Conservation (phyloP, 2,329 filamentous ascomycete species). For the Byssoonygena ceratinophila region DNA sequence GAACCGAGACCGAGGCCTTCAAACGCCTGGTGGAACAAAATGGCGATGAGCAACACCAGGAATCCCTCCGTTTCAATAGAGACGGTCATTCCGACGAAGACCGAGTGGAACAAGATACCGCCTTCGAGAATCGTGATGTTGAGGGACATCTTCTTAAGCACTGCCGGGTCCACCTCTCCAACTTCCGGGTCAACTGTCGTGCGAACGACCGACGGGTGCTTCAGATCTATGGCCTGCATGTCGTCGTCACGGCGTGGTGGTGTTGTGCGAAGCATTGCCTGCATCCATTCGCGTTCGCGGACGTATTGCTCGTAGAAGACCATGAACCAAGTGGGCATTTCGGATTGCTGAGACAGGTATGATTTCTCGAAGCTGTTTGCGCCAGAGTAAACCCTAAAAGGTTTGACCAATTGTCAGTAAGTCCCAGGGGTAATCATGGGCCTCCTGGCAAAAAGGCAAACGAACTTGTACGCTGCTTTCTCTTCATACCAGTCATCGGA, state of each 20-base stretch:
- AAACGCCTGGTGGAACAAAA: conserved; percentile 68
- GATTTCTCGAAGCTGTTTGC: conserved; percentile 10
- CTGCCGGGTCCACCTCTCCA: conserved; percentile 27
- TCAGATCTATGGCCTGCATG: conserved; percentile 21
- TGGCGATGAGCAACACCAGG: conserved; percentile 47
- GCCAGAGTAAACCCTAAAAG: conserved; percentile 10
- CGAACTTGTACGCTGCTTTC: conserved; percentile 12
- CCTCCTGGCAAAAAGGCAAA: too few species aligned
- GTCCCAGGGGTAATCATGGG: too few species aligned
- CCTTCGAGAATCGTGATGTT: conserved; percentile 63
- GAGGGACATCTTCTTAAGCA: conserved; percentile 51
- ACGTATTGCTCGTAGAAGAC: conserved; percentile 45
- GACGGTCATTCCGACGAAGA: conserved; percentile 64
- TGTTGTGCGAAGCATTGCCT: conserved; percentile 50
- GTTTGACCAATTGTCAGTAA: background rate
- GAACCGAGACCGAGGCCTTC: conserved; percentile 64
- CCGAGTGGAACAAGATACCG: conserved; percentile 65
- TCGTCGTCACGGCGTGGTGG: conserved; percentile 49
- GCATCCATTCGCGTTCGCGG: conserved; percentile 50
- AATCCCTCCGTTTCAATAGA: conserved; percentile 54
- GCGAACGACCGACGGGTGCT: conserved; percentile 18
- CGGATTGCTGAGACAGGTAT: conserved; percentile 6
- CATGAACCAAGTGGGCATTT: conserved; percentile 15
- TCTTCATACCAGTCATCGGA: conserved; percentile 12
- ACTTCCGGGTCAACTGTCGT: conserved; percentile 24